phyloP scores from a whole-genome alignment of 1,284 basidiomycete species.

The Ustilago xerochloae region DNA sequence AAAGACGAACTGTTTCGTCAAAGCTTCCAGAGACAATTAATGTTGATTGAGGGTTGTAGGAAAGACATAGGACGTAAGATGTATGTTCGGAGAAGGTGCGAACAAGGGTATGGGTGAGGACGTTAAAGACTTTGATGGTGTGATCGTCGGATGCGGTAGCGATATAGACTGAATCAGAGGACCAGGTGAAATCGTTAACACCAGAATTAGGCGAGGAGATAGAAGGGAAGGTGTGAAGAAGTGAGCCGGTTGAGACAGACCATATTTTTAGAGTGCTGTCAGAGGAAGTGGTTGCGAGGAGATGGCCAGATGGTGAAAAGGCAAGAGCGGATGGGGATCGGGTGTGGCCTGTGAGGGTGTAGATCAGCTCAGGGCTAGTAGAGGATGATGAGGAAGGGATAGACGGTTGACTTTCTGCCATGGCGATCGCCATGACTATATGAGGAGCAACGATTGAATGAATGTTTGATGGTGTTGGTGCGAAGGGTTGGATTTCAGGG shows the following conservation, averaged over 20 bases:
- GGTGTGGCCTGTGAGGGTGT: constrained; percentile 70
- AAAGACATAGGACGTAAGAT: constrained; percentile 90
- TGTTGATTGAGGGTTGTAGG: constrained; percentile 88
- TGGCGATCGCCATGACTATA: constrained; percentile 17
- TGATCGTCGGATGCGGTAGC: constrained; percentile 62
- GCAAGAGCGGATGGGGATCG: constrained; percentile 69
- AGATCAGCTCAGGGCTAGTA: constrained; percentile 44
- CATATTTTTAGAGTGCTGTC: constrained; percentile 68
- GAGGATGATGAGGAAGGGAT: neutral
- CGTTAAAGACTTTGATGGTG: constrained; percentile 51
- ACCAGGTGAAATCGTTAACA: constrained; percentile 62
- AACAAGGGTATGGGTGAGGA: constrained; percentile 20
- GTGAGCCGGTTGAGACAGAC: constrained; percentile 39
- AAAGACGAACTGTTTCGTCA: constrained; percentile 92
- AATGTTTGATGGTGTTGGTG: neutral
- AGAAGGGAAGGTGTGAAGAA: constrained; percentile 36
- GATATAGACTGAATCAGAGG: constrained; percentile 54
- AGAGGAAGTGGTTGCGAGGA: constrained; percentile 66
- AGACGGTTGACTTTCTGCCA: neutral
- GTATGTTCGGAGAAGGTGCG: constrained; percentile 79
- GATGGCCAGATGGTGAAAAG: constrained; percentile 70
- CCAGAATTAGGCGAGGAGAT: constrained; percentile 47
- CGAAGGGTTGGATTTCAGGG: neutral
- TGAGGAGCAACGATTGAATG: neutral
- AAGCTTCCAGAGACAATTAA: constrained; percentile 90